Evolutionary conservation across 441 rosid genomes (phyloP).

Genomic region (Arabidopsis hybrid): DNA sequence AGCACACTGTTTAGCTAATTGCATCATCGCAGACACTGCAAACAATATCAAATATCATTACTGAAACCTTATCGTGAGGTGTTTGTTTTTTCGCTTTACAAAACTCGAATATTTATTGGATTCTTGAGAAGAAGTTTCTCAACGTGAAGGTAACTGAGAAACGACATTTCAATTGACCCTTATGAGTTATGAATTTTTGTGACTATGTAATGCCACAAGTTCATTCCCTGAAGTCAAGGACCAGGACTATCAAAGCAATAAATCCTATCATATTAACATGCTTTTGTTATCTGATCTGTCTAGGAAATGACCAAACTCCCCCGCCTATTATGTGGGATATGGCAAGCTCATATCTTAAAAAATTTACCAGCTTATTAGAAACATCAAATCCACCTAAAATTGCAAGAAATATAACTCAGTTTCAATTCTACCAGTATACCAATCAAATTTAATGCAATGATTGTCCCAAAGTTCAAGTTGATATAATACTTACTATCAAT

Average conservation of each 20-base stretch:
- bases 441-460: conserved; percentile 13
- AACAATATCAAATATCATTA: conserved; percentile 44
- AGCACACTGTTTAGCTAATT: conserved; percentile 92
- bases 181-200: background rate
- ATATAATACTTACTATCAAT: conserved; percentile 83
- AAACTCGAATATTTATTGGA: conserved; percentile 8
- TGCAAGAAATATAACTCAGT: conserved; percentile 10
- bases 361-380: conserved; percentile 16
- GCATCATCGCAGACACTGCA: conserved; percentile 98
- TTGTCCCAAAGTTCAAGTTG: conserved; percentile 26
- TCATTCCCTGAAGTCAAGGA: conserved; percentile 20
- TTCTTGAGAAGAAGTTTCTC: conserved; percentile 6
- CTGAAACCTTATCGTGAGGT: conserved; percentile 13
- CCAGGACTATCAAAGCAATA: conserved; percentile 6
- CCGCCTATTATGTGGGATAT: conserved; percentile 9
- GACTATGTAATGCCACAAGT: conserved; percentile 27
- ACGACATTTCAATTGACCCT: conserved; percentile 19
- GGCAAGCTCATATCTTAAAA: conserved; percentile 23
- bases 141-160: conserved; percentile 20
- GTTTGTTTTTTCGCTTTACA: conserved; percentile 9
- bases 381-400: conserved; percentile 24
- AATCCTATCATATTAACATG: conserved; percentile 13
- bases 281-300: conserved; percentile 1
- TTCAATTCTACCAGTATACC: conserved; percentile 12
- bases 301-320: conserved; percentile 23